Conservation (phyloP, 2,329 filamentous ascomycete species). For the Penicillium decumbens region DNA sequence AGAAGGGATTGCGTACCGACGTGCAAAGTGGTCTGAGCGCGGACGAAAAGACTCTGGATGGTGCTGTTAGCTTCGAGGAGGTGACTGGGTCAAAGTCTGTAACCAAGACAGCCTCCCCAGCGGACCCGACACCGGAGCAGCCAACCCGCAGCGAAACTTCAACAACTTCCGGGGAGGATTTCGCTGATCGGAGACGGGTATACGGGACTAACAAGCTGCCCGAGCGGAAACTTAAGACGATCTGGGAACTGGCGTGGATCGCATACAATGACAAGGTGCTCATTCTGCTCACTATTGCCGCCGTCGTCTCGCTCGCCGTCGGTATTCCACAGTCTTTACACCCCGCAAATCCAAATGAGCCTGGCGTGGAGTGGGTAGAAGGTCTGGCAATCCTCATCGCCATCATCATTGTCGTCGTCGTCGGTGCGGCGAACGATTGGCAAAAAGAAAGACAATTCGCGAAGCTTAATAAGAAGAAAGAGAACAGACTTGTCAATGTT, state of each 20-base stretch:
- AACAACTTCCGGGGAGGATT: slow-evolving; percentile 39
- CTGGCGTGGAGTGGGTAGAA: slow-evolving; percentile 73
- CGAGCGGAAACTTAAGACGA: slow-evolving; percentile 63
- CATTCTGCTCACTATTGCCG: slow-evolving; percentile 66
- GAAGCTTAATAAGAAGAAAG: slow-evolving; percentile 74
- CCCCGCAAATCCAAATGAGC: slow-evolving; percentile 49
- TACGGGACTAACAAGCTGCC: slow-evolving; percentile 66
- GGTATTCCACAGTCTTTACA: slow-evolving; percentile 67
- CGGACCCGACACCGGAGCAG: slow-evolving; percentile 7
- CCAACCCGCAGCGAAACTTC: slow-evolving; percentile 11
- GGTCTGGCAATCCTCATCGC: slow-evolving; percentile 74
- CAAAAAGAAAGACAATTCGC: slow-evolving; percentile 78
- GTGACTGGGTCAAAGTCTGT: slow-evolving; percentile 29
- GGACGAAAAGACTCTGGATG: slow-evolving; percentile 63
- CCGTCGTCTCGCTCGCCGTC: slow-evolving; percentile 67
- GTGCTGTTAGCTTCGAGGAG: slow-evolving; percentile 64
- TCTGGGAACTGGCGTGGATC: slow-evolving; percentile 69
- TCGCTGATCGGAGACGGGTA: slow-evolving; percentile 62
- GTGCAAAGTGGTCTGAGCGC: slow-evolving; percentile 61
- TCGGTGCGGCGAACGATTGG: slow-evolving; percentile 75
- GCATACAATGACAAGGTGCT: slow-evolving; percentile 78
- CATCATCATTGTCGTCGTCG: slow-evolving; percentile 69
- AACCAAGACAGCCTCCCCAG: slow-evolving; percentile 29
- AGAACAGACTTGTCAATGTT: slow-evolving; percentile 68
- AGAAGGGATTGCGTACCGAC: slow-evolving; percentile 67